These are phyloP conservation scores for Eutrema japonicum DNA, from an alignment of 345 rosid genomes.

Conservation along the genomic window DNA sequence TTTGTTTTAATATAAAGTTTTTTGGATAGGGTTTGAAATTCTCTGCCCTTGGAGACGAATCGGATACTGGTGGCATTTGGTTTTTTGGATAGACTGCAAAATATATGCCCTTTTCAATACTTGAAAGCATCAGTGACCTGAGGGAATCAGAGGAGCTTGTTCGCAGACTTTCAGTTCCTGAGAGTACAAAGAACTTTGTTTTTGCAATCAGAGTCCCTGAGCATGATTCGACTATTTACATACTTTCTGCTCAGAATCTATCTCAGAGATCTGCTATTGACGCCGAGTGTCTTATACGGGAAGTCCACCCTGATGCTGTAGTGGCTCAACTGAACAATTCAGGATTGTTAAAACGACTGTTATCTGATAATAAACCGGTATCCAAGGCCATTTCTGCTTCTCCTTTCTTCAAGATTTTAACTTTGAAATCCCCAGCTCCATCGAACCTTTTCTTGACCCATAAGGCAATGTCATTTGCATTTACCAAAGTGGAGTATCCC, in stretches of 20 bases:
- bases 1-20: too few relatives aligned
- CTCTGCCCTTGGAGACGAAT: too few relatives aligned
- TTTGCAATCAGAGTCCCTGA: slow-evolving; percentile 60
- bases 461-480: slow-evolving; percentile 53
- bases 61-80: slow-evolving; percentile 15
- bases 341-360: slow-evolving; percentile 41
- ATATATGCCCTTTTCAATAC: too few relatives aligned
- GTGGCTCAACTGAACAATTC: slow-evolving; percentile 55
- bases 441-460: slow-evolving; percentile 20
- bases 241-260: slow-evolving; percentile 69
- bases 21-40: too few relatives aligned
- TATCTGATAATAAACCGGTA: slow-evolving; percentile 60
- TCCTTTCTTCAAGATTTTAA: too few relatives aligned
- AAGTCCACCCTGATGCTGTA: slow-evolving; percentile 67
- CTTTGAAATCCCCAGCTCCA: slow-evolving; percentile 55
- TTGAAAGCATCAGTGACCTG: slow-evolving; percentile 64
- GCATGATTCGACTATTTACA: slow-evolving; percentile 62
- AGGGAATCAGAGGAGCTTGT: slow-evolving; percentile 61
- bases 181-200: slow-evolving; percentile 65
- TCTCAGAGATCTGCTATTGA: slow-evolving; percentile 75
- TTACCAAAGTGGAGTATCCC: slow-evolving; percentile 58
- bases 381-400: slow-evolving; percentile 46
- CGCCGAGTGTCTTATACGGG: slow-evolving; percentile 67
- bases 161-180: slow-evolving; percentile 57
- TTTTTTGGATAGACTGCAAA: slow-evolving; percentile 52